A percentile compares a stretch with the other conserved stretches of the same genome.
These are phyloP conservation scores for Nidularia sp. DNA, from an alignment of 768 basidiomycete genomes.

Conservation along the genomic window DNA sequence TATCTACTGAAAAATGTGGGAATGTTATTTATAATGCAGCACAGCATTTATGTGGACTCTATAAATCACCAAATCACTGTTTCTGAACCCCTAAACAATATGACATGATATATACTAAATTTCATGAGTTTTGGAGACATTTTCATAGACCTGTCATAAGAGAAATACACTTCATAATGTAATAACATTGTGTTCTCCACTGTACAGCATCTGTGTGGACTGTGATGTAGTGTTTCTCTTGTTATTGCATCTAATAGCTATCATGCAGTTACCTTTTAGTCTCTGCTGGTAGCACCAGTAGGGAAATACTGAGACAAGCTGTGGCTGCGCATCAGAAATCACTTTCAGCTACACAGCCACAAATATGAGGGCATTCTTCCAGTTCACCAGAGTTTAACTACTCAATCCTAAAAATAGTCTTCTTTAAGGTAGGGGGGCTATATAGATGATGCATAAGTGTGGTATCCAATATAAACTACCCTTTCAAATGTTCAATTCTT, in stretches of 20 bases:
- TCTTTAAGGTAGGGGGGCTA: too few relatives aligned
- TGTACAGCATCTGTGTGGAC: conserved; percentile 6
- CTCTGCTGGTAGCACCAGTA: background rate
- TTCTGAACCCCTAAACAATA: conserved; percentile 10
- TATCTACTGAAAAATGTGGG: background rate
- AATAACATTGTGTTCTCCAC: background rate
- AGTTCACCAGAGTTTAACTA: too few relatives aligned
- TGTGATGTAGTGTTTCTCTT: conserved; percentile 20
- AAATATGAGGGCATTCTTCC: too few relatives aligned
- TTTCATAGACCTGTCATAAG: conserved; percentile 20
- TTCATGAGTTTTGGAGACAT: conserved; percentile 17
- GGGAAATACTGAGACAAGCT: too few relatives aligned
- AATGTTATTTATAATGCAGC: background rate
- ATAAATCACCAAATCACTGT: conserved; percentile 7
- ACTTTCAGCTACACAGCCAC: too few relatives aligned
- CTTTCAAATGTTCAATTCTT: too few relatives aligned
- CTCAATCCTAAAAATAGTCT: too few relatives aligned
- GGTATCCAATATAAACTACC: conserved; percentile 2
- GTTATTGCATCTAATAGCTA: conserved; percentile 11
- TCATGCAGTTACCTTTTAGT: conserved; percentile 12
- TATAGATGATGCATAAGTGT: too few relatives aligned
- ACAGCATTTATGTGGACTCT: background rate
- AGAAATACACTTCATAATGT: conserved; percentile 3
- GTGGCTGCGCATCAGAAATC: too few relatives aligned
- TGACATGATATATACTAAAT: conserved; percentile 8